These are phyloP conservation scores for Blastocladiella emersonii DNA, from an alignment of 371 early-diverging fungal genomes.

Conservation along the genomic window DNA sequence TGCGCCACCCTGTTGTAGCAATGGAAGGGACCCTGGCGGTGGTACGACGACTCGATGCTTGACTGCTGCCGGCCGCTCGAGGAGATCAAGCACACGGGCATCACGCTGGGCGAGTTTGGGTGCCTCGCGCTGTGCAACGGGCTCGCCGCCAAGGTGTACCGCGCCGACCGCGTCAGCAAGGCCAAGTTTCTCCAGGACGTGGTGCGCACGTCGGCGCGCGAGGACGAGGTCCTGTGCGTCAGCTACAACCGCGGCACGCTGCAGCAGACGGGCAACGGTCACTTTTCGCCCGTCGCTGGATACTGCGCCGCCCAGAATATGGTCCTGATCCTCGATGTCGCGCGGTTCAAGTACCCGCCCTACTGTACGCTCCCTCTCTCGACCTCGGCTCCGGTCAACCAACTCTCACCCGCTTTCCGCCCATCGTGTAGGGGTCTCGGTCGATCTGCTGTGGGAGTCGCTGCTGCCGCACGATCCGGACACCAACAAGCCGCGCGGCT, in stretches of 20 bases:
- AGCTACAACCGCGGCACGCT: conserved; percentile 1
- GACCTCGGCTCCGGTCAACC: too few species aligned
- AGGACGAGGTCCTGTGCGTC: background rate
- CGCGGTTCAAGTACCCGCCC: conserved; percentile 4
- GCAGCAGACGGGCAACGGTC: background rate
- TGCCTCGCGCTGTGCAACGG: background rate
- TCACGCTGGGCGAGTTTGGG: background rate
- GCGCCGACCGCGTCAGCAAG: background rate
- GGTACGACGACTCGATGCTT: conserved; percentile 9
- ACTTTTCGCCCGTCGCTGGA: conserved; percentile 6
- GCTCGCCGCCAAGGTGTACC: background rate
- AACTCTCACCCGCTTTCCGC: background rate
- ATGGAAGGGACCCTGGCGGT: conserved; percentile 9
- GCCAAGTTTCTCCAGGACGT: background rate
- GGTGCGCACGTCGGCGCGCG: background rate
- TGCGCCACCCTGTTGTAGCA: too few species aligned
- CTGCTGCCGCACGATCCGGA: conserved; percentile 5
- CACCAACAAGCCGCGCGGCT: conserved; percentile 7
- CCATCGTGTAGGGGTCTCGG: background rate
- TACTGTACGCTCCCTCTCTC: background rate
- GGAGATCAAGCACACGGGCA: background rate
- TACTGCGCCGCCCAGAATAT: background rate
- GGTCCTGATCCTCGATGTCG: conserved; percentile 4
- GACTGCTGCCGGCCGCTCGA: conserved; percentile 8
- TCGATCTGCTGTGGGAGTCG: background rate